phyloP scores from a whole-genome alignment of 441 rosid genomes.

The Gossypium davidsonii region DNA sequence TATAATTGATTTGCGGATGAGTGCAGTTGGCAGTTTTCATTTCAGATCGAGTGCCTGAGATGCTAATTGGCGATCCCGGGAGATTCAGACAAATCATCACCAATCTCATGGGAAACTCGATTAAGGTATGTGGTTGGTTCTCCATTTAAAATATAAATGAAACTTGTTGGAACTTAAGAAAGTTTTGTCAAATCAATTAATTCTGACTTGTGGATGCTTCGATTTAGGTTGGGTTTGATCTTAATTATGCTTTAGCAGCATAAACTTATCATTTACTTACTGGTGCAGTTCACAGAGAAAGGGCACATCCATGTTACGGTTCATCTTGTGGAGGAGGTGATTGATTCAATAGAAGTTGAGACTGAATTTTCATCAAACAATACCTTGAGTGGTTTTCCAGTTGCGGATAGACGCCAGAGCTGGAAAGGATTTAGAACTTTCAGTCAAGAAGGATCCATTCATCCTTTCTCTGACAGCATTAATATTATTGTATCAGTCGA shows the following conservation, averaged over 20 bases:
- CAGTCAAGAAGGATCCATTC: slow-evolving; percentile 34
- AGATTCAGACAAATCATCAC: slow-evolving; percentile 88
- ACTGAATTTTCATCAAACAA: slow-evolving; percentile 39
- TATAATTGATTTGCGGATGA: slow-evolving; percentile 18
- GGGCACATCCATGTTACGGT: slow-evolving; percentile 86
- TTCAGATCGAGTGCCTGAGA: slow-evolving; percentile 75
- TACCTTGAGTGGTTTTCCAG: slow-evolving; percentile 80
- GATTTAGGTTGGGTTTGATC: neutral
- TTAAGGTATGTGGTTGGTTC: slow-evolving; percentile 53
- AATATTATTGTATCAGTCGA: slow-evolving; percentile 78
- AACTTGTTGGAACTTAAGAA: neutral
- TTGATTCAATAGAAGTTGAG: slow-evolving; percentile 44
- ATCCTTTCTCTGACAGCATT: slow-evolving; percentile 28
- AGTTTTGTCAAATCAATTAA: neutral
- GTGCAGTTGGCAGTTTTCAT: slow-evolving; percentile 80
- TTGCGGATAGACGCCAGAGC: slow-evolving; percentile 57
- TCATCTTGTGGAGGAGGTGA: slow-evolving; percentile 72
- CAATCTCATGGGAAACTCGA: slow-evolving; percentile 91
- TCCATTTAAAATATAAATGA: neutral
- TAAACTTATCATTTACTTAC: slow-evolving; percentile 12
- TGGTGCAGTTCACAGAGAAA: slow-evolving; percentile 71
- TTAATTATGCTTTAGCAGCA: neutral
- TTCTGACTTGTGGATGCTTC: neutral
- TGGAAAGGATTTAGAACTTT: slow-evolving; percentile 63
- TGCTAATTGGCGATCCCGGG: slow-evolving; percentile 79